Evolutionary conservation across 345 rosid species (phyloP), one percentile per base, ranked within the genome.

Genomic region (Salix dunnii): DNA sequence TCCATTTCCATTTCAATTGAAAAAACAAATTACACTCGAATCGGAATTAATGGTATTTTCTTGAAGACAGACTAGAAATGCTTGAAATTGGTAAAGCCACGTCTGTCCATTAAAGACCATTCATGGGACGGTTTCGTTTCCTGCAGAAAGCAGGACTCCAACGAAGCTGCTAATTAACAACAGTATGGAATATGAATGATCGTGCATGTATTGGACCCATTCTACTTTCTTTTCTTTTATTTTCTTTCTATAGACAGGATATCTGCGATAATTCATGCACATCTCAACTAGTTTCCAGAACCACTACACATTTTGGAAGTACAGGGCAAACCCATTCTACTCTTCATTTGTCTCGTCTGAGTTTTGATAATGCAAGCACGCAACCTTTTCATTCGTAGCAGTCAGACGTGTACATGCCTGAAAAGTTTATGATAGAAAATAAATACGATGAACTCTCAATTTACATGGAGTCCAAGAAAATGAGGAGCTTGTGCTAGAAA

Each of bases 31-130:
- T n/a, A n/a, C n/a, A n/a, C n/a, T n/a, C n/a, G n/a, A n/a, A n/a
- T n/a, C n/a, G n/a, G n/a, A n/a, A n/a, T n/a, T n/a, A n/a, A n/a
- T n/a, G n/a, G n/a, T n/a, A 35, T 33, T 6, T 17, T 28, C 11
- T n/a, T 12, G 60, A 8, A 3, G 55, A 77, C 23, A 14, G 25
- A 53, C 23, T 27, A n/a, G 46, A 72, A 77, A 28, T 75, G 48
- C 16, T 55, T 66, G 83, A 74, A 71, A 72, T 13, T 16, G 72
- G 73, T 30, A 10, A 35, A 48, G 70, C 86, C 86, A 82, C 87
- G 86, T 79, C 78, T 58, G 16, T 31, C 42, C 68, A 77, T 71
- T 62, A 11, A 17, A 27, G 5, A 60, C 86, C 86, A 36, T 49
- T 76, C 67, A 55, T 25, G 79, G 71, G 27, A 35, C 74, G 74